Percentiles rank a stretch among this genome's conserved stretches.
These are phyloP conservation scores for Trichoderma semiorbis DNA, from an alignment of 2,329 filamentous ascomycete species.

Conservation along the genomic window DNA sequence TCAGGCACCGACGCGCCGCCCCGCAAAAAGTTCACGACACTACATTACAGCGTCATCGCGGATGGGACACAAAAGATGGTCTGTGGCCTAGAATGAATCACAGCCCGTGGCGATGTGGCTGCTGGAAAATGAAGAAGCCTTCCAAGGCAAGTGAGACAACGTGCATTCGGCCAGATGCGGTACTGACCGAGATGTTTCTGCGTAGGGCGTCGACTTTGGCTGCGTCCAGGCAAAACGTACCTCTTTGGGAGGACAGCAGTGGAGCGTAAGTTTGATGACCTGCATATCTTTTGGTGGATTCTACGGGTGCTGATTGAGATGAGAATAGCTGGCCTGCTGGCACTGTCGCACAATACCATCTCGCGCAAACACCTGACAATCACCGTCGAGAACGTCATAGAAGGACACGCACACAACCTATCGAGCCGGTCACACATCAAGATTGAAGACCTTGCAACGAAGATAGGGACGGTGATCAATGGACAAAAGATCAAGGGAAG, in stretches of 20 bases:
- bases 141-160: constrained; percentile 38
- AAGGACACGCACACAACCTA: constrained; percentile 64
- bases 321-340: constrained; percentile 57
- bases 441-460: constrained; percentile 77
- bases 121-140: constrained; percentile 55
- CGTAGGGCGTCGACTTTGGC: constrained; percentile 62
- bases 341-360: constrained; percentile 75
- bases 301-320: background rate
- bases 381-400: constrained; percentile 60
- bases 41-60: constrained; percentile 14
- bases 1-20: constrained; percentile 15
- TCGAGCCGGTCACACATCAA: constrained; percentile 65
- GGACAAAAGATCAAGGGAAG: constrained; percentile 65
- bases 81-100: background rate
- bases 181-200: constrained; percentile 11
- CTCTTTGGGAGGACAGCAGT: constrained; percentile 76
- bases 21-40: constrained; percentile 18
- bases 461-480: constrained; percentile 77
- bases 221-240: constrained; percentile 80
- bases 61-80: constrained; percentile 4
- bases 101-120: constrained; percentile 55
- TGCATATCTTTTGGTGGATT: background rate
- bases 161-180: background rate
- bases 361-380: constrained; percentile 87
- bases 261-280: constrained; percentile 47